Conservation (phyloP, 2,329 filamentous ascomycete species). For the Simplicillium sp. region DNA sequence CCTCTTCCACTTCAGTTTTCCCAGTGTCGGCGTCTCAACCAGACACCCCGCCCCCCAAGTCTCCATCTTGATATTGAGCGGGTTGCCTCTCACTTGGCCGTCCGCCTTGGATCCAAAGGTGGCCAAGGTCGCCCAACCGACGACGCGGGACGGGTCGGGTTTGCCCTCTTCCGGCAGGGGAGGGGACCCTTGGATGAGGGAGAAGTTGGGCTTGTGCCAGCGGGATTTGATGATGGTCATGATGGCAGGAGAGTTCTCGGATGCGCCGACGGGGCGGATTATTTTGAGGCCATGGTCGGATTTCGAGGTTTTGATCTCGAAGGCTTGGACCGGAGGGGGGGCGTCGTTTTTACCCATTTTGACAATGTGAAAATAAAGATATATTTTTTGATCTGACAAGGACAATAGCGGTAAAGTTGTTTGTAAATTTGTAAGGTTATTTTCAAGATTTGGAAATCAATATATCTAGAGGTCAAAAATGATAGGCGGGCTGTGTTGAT, state of each 20-base stretch:
- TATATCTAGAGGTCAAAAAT: no score
- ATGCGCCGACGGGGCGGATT: conserved; percentile 7
- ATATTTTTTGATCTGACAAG: no score
- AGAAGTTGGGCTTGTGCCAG: conserved; percentile 8
- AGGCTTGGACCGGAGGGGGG: conserved; percentile 4
- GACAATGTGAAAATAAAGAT: no score
- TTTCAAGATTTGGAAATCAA: no score
- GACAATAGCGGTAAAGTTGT: no score
- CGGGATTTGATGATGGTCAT: conserved; percentile 10
- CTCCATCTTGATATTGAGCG: conserved; percentile 9
- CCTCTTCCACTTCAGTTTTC: conserved; percentile 17
- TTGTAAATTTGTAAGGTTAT: no score
- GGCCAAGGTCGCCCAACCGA: conserved; percentile 13
- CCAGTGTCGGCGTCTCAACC: conserved; percentile 11
- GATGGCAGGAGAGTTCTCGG: conserved; percentile 10
- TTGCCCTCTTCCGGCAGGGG: conserved; percentile 4
- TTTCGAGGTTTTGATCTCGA: conserved; percentile 7
- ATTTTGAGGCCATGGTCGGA: conserved; percentile 7
- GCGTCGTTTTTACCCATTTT: conserved; percentile 4
- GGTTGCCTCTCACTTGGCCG: conserved; percentile 11
- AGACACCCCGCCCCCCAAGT: conserved; percentile 5
- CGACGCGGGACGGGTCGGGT: conserved; percentile 6
- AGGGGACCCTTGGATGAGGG: conserved; percentile 5
- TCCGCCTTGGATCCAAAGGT: conserved; percentile 8
- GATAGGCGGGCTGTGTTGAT: no score